Conservation (phyloP, 2,329 filamentous ascomycete species). For the Alternaria alternata region DNA sequence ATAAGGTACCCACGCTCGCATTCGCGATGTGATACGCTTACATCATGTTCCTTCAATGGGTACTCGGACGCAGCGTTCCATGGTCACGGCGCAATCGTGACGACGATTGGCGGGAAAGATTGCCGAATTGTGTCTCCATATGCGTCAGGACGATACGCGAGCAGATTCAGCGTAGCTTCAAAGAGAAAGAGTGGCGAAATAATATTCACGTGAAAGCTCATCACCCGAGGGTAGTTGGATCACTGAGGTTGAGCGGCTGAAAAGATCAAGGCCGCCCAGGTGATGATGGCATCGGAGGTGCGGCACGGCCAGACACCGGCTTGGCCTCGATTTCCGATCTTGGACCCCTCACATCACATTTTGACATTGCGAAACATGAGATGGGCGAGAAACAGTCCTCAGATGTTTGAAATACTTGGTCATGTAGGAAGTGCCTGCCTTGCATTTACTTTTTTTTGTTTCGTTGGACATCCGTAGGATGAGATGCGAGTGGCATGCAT, state of each 20-base stretch:
- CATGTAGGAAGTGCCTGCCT: no score
- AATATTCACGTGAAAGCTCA: not conserved
- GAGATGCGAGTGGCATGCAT: not conserved
- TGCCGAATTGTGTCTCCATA: not conserved
- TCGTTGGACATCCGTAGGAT: not conserved
- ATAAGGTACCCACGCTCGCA: conserved; percentile 1
- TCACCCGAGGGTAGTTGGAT: not conserved
- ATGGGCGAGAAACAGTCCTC: not conserved
- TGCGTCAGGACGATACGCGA: not conserved
- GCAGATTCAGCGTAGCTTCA: not conserved
- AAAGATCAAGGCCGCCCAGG: not conserved
- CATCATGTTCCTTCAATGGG: conserved; percentile 5
- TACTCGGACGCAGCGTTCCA: not conserved
- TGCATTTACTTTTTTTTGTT: not conserved
- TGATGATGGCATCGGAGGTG: not conserved
- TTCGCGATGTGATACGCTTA: not conserved
- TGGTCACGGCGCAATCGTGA: not conserved
- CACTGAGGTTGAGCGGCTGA: not conserved
- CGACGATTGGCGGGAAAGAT: not conserved
- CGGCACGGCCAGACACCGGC: not conserved
- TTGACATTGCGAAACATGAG: not conserved
- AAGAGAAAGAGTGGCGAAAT: conserved; percentile 1
- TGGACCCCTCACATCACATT: not conserved
- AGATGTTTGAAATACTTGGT: not conserved
- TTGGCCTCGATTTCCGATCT: not conserved